Conservation (phyloP, 805 yeast genomes). For the Wickerhamiella galacta region DNA sequence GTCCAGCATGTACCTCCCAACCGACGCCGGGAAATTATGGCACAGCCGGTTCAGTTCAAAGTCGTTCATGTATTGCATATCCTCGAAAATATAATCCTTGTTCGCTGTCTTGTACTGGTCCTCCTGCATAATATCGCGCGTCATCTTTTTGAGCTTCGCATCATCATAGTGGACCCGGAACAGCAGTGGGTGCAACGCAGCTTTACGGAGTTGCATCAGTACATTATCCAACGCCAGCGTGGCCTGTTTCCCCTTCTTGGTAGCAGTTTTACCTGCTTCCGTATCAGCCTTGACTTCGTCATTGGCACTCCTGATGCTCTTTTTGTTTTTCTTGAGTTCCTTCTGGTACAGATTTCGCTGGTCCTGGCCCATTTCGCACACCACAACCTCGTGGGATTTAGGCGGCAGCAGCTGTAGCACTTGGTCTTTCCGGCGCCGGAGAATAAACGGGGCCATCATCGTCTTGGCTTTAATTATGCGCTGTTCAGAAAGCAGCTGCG, state of each 20-base stretch:
- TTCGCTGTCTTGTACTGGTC: slow-evolving; percentile 69
- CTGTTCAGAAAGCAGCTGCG: slow-evolving; percentile 57
- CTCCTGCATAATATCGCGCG: slow-evolving; percentile 62
- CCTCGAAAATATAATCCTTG: slow-evolving; percentile 63
- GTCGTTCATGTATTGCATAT: slow-evolving; percentile 90
- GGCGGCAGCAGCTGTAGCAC: slow-evolving; percentile 79
- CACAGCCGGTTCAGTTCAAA: slow-evolving; percentile 70
- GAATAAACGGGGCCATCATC: slow-evolving; percentile 96
- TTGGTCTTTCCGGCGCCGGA: slow-evolving; percentile 82
- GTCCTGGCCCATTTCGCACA: slow-evolving; percentile 41
- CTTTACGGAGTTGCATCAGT: slow-evolving; percentile 80
- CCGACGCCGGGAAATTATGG: slow-evolving; percentile 46
- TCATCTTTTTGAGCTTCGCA: slow-evolving; percentile 42
- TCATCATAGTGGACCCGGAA: slow-evolving; percentile 54
- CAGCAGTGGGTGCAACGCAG: slow-evolving; percentile 79
- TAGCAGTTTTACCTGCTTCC: slow-evolving; percentile 7
- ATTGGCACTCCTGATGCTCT: slow-evolving; percentile 8
- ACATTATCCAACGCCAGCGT: slow-evolving; percentile 40
- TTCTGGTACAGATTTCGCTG: slow-evolving; percentile 47
- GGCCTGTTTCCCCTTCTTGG: slow-evolving; percentile 21
- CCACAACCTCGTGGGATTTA: slow-evolving; percentile 45
- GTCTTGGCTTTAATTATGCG: slow-evolving; percentile 87
- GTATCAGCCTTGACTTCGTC: slow-evolving; percentile 18
- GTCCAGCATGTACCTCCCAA: slow-evolving; percentile 35
- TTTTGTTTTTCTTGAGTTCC: slow-evolving; percentile 28